These are phyloP conservation scores for Flaveria robusta DNA, from an alignment of 129 eudicot genomes.

Conservation along the genomic window DNA sequence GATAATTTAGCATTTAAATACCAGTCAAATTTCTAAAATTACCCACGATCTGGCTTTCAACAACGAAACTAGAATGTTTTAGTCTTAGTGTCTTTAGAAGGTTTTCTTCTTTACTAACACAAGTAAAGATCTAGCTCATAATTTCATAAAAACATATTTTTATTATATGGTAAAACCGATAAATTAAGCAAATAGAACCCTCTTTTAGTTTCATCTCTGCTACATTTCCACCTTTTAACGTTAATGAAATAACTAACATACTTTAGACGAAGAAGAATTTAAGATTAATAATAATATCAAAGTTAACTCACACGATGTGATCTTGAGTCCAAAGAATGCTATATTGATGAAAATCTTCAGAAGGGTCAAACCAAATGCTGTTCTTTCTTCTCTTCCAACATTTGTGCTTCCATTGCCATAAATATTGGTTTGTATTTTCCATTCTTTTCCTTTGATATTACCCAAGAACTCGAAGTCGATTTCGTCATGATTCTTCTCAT, in stretches of 20 bases:
- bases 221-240: not conserved
- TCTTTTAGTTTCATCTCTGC: too few species aligned
- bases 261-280: not conserved
- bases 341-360: constrained; percentile 63
- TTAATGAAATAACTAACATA: not conserved
- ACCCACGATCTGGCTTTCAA: too few species aligned
- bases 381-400: constrained; percentile 73
- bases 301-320: constrained; percentile 46
- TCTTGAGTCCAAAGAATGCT: constrained; percentile 61
- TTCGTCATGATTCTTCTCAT: constrained; percentile 70
- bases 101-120: too few species aligned
- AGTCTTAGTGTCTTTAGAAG: too few species aligned
- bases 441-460: constrained; percentile 64
- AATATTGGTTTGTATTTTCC: constrained; percentile 71
- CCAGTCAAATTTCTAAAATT: not conserved
- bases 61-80: too few species aligned
- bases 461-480: constrained; percentile 74
- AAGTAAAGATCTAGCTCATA: too few species aligned
- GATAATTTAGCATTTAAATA: not conserved
- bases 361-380: constrained; percentile 66
- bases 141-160: too few species aligned
- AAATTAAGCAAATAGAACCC: too few species aligned
- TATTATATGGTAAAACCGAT: too few species aligned
- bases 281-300: not conserved
- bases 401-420: constrained; percentile 79